A percentile compares a stretch with the other conserved stretches of the same genome.
Conservation (phyloP, 768 basidiomycete species). For the Boletellus emodensis region DNA sequence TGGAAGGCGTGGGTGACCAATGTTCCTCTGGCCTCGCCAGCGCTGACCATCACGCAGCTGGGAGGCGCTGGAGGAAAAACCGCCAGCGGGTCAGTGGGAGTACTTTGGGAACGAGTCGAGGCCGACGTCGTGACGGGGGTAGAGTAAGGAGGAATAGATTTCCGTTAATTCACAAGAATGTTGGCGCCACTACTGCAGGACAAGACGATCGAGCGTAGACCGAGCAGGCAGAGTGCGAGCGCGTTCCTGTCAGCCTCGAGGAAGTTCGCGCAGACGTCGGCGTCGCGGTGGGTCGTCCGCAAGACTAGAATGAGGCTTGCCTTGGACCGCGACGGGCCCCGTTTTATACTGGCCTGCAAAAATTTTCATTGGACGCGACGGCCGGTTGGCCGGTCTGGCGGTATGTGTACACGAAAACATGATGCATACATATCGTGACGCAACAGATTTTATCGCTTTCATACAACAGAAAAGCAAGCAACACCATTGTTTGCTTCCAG, state of each 20-base stretch:
- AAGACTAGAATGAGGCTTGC: conserved; percentile 25
- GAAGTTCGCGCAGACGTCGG: conserved; percentile 25
- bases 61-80: conserved; percentile 82
- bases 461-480: conserved; percentile 13
- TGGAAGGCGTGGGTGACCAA: conserved; percentile 84
- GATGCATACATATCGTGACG: conserved; percentile 10
- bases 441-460: conserved; percentile 8
- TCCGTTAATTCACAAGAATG: conserved; percentile 1
- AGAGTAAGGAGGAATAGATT: neutral
- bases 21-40: neutral
- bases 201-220: neutral
- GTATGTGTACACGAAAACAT: conserved; percentile 10
- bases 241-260: conserved; percentile 22
- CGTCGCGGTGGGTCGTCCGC: conserved; percentile 2
- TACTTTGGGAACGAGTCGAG: conserved; percentile 60
- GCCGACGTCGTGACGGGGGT: conserved; percentile 32
- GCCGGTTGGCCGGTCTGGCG: neutral
- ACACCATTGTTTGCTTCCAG: conserved; percentile 7
- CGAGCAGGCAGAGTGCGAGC: neutral
- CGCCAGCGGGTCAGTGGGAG: conserved; percentile 84
- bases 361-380: conserved; percentile 5
- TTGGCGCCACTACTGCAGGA: conserved; percentile 5
- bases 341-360: neutral
- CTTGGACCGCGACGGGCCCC: neutral
- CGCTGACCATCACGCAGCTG: conserved; percentile 48